These are phyloP conservation scores for Ophiocordyceps camponoti-leonardi DNA, from an alignment of 2,329 filamentous ascomycete genomes.

Conservation along the genomic window DNA sequence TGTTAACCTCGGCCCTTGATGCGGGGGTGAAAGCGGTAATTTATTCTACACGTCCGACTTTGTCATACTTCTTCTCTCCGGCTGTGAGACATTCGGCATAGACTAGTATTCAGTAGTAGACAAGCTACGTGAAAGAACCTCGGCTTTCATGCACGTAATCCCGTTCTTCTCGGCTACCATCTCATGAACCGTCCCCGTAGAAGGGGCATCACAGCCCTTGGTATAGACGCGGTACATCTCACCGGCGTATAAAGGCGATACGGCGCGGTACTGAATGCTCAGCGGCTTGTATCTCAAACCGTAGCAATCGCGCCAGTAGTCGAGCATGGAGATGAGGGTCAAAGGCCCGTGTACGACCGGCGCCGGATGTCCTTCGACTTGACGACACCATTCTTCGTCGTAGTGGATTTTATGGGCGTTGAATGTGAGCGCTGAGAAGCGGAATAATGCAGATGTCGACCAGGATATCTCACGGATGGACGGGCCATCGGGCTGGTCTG, in stretches of 20 bases:
- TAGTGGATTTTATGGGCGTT: conserved; percentile 80
- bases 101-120: not conserved
- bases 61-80: too few relatives aligned
- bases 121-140: not conserved
- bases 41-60: not conserved
- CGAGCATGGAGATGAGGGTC: conserved; percentile 54
- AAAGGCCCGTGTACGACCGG: conserved; percentile 69
- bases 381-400: conserved; percentile 45
- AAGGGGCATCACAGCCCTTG: conserved; percentile 16
- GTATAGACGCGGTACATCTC: conserved; percentile 47
- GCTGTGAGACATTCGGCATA: not conserved
- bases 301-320: conserved; percentile 42
- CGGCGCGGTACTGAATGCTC: conserved; percentile 47
- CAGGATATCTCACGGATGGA: conserved; percentile 18
- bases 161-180: conserved; percentile 27
- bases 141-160: conserved; percentile 4
- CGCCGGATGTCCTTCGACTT: conserved; percentile 51
- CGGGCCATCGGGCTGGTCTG: conserved; percentile 6
- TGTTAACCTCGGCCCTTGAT: not conserved
- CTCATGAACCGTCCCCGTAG: conserved; percentile 16
- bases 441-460: conserved; percentile 44
- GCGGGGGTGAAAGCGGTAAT: not conserved
- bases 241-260: conserved; percentile 52
- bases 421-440: conserved; percentile 71
- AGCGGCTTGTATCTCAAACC: conserved; percentile 10